phyloP scores from a whole-genome alignment of 495 filamentous ascomycete genomes.

The Talaromyces stipitatus region DNA sequence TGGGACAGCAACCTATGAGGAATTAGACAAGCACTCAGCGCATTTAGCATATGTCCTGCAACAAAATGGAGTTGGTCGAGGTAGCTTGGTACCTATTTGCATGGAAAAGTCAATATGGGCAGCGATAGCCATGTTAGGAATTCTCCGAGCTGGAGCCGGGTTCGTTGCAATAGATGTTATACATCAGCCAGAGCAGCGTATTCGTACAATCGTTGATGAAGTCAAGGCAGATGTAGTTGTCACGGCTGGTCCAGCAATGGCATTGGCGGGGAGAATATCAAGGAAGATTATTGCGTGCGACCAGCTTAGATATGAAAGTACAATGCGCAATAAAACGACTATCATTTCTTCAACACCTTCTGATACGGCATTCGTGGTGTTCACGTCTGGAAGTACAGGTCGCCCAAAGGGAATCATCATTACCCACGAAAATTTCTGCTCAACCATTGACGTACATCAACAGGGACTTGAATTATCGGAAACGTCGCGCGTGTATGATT shows the following conservation, averaged over 20 bases:
- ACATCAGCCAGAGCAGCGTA: too few relatives aligned
- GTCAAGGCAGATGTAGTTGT: slow-evolving; percentile 27
- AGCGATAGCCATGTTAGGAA: slow-evolving; percentile 28
- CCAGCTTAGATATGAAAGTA: too few relatives aligned
- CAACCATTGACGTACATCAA: slow-evolving; percentile 10
- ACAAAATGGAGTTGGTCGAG: slow-evolving; percentile 24
- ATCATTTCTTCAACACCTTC: background rate
- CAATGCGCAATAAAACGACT: background rate
- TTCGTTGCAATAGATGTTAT: slow-evolving; percentile 35
- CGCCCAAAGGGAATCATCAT: slow-evolving; percentile 48
- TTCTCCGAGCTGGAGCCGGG: slow-evolving; percentile 40
- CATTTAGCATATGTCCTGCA: slow-evolving; percentile 24
- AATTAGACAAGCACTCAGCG: slow-evolving; percentile 26
- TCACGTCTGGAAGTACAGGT: slow-evolving; percentile 24
- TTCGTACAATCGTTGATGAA: slow-evolving; percentile 1
- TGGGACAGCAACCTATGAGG: slow-evolving; percentile 13
- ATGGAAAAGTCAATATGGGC: slow-evolving; percentile 38
- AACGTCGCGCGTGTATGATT: slow-evolving; percentile 29
- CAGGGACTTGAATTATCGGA: slow-evolving; percentile 13
- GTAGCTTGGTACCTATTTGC: slow-evolving; percentile 32
- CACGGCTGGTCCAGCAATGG: slow-evolving; percentile 11
- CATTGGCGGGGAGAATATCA: too few relatives aligned
- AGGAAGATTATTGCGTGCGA: too few relatives aligned
- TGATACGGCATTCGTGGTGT: slow-evolving; percentile 14
- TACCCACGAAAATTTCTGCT: slow-evolving; percentile 54